Conservation (phyloP, 768 basidiomycete genomes). For the Polyporus arcularius region DNA sequence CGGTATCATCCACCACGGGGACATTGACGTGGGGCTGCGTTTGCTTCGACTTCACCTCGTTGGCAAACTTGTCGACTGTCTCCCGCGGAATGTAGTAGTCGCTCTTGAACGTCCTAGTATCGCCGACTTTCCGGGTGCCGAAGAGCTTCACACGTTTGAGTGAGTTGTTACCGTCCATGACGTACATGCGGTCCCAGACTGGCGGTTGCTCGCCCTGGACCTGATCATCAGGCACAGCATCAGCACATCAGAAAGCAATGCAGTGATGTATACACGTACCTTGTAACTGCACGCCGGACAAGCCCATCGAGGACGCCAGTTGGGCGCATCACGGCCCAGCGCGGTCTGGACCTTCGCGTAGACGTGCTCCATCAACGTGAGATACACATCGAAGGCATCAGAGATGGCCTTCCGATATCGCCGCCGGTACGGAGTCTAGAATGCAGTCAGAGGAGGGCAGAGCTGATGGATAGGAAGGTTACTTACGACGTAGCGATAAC, state of each 20-base stretch:
- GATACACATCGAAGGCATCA: constrained; percentile 38
- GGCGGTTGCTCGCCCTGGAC: too few species aligned
- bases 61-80: constrained; percentile 33
- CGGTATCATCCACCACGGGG: neutral
- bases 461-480: too few species aligned
- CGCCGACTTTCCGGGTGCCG: constrained; percentile 20
- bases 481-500: constrained; percentile 20
- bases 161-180: constrained; percentile 23
- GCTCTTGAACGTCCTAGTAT: constrained; percentile 22
- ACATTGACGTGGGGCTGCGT: constrained; percentile 16
- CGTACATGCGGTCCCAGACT: too few species aligned
- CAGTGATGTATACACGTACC: constrained; percentile 26
- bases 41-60: constrained; percentile 30
- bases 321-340: constrained; percentile 29
- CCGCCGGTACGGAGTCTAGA: constrained; percentile 30
- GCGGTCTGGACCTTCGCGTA: constrained; percentile 21
- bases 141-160: constrained; percentile 27
- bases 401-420: constrained; percentile 28
- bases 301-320: constrained; percentile 36
- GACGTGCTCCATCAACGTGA: constrained; percentile 27
- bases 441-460: neutral
- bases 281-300: constrained; percentile 41
- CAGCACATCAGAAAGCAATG: too few species aligned
- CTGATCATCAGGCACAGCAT: too few species aligned
- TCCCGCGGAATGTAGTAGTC: constrained; percentile 29